Conservation (phyloP, 768 basidiomycete species). For the Tulasnella sp. region DNA sequence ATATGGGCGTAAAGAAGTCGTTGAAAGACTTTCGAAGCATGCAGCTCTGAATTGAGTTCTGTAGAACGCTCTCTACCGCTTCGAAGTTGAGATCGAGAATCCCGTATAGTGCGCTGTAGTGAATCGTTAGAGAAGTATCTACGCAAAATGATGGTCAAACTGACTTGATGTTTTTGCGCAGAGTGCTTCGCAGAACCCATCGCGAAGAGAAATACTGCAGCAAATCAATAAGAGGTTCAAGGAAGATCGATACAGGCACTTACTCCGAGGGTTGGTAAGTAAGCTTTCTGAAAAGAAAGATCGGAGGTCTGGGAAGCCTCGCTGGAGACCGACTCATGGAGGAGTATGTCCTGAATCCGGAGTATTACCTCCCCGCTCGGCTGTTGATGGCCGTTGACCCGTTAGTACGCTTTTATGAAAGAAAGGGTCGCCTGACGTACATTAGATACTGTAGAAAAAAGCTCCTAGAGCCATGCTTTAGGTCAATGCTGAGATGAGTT, state of each 20-base stretch:
- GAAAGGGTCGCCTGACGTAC: conserved; percentile 35
- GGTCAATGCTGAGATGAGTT: background rate
- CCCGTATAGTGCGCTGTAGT: conserved; percentile 1
- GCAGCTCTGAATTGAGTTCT: background rate
- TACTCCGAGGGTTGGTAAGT: conserved; percentile 53
- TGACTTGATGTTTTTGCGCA: background rate
- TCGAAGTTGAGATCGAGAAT: conserved; percentile 12
- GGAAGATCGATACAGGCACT: background rate
- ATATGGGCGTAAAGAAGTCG: conserved; percentile 37
- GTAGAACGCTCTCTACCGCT: background rate
- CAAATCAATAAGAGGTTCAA: conserved; percentile 1
- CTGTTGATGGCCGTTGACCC: conserved; percentile 36
- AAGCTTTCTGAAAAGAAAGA: conserved; percentile 60
- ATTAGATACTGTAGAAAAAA: conserved; percentile 43
- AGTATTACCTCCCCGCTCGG: conserved; percentile 46
- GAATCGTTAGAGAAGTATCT: no score
- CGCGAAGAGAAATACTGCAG: conserved; percentile 52
- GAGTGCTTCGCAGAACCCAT: background rate
- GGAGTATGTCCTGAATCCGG: conserved; percentile 51
- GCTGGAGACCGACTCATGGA: conserved; percentile 46
- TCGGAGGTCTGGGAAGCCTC: conserved; percentile 39
- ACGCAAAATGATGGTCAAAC: background rate
- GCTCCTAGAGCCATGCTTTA: conserved; percentile 38
- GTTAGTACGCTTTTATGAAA: background rate
- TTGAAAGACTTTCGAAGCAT: background rate